Conservation (phyloP, 306 rosid genomes). For the Pyrus betulifolia region DNA sequence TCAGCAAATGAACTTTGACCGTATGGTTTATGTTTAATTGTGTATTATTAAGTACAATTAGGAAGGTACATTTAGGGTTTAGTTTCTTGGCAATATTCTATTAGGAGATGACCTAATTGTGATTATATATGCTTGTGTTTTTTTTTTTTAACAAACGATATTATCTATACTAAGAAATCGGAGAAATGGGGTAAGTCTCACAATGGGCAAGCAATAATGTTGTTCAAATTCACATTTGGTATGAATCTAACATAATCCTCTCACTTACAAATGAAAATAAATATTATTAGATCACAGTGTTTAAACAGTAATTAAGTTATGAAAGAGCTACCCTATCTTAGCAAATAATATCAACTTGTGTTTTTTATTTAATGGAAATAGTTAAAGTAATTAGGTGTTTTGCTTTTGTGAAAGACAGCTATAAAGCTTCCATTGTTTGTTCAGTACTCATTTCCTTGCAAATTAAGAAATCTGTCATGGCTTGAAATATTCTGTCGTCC, state of each 20-base stretch:
- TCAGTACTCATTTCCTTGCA: background rate
- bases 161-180: too few species aligned
- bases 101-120: too few species aligned
- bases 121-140: too few species aligned
- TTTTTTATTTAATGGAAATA: background rate
- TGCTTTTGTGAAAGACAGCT: background rate
- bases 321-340: background rate
- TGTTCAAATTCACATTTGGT: too few species aligned
- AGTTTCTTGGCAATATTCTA: background rate
- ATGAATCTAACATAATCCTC: too few species aligned
- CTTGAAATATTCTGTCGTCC: background rate
- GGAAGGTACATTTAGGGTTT: background rate
- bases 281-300: too few species aligned
- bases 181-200: too few species aligned
- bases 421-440: background rate
- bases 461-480: background rate
- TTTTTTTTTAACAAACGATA: too few species aligned
- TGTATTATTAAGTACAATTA: background rate
- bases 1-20: background rate
- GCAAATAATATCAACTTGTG: background rate
- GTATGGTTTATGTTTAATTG: background rate
- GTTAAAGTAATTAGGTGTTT: background rate
- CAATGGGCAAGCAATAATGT: too few species aligned
- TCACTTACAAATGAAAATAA: too few species aligned
- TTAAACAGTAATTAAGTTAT: background rate